Evolutionary conservation across 495 filamentous ascomycete species (phyloP).

Genomic region (Penicillium desertorum): DNA sequence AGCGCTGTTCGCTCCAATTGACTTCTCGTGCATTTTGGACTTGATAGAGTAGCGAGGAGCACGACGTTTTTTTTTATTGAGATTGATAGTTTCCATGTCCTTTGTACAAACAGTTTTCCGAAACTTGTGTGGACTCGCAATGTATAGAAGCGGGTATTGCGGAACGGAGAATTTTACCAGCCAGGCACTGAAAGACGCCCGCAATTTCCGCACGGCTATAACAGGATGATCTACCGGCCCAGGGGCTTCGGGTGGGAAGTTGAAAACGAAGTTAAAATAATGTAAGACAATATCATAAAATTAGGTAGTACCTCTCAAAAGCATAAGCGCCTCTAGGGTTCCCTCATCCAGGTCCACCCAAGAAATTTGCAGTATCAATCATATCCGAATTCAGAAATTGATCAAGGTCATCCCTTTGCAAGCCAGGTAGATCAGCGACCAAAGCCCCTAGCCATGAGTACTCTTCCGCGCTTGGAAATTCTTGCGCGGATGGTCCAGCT

Average conservation of each 20-base stretch:
- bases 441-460: conserved; percentile 39
- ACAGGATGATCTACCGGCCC: background rate
- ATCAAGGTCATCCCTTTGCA: conserved; percentile 38
- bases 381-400: conserved; percentile 35
- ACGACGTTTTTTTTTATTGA: background rate
- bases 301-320: background rate
- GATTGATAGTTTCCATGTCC: background rate
- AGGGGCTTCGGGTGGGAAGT: background rate
- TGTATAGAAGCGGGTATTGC: background rate
- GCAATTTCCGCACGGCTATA: background rate
- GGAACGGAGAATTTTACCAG: background rate
- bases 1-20: conserved; percentile 35
- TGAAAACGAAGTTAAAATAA: background rate
- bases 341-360: conserved; percentile 7
- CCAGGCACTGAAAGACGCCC: background rate
- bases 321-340: background rate
- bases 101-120: background rate
- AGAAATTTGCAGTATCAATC: conserved; percentile 21
- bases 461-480: conserved; percentile 27
- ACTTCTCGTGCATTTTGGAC: conserved; percentile 16
- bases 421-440: conserved; percentile 40
- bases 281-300: too few species aligned
- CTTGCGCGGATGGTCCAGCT: conserved; percentile 15
- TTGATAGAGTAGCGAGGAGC: background rate
- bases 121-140: background rate